Percentiles rank a stretch among this genome's conserved stretches.
These are phyloP conservation scores for Casuarina cunninghamiana DNA, from an alignment of 306 rosid species.

Conservation along the genomic window DNA sequence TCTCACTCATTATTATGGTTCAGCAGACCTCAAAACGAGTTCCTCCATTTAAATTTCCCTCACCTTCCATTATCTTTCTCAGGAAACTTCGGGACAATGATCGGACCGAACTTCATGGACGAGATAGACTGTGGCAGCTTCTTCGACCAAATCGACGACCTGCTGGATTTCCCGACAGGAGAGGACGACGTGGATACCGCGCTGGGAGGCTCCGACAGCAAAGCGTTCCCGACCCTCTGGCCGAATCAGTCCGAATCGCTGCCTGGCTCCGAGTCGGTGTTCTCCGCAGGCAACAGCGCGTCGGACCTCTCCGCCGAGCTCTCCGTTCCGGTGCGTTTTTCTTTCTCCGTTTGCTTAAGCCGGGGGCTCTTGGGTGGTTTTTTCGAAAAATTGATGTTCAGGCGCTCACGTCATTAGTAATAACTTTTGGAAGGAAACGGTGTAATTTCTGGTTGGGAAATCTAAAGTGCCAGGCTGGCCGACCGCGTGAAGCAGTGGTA, in stretches of 20 bases:
- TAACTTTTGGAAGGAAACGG: background rate
- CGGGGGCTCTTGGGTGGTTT: too few species aligned
- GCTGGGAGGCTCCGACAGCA: slow-evolving; percentile 38
- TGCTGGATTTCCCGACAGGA: slow-evolving; percentile 71
- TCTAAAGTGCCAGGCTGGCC: slow-evolving; percentile 22
- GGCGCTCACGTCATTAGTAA: slow-evolving; percentile 14
- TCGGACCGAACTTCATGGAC: slow-evolving; percentile 68
- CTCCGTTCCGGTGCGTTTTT: slow-evolving; percentile 74
- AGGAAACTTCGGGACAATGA: slow-evolving; percentile 51
- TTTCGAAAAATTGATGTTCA: background rate
- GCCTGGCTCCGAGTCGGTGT: slow-evolving; percentile 56
- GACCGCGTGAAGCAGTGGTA: slow-evolving; percentile 12
- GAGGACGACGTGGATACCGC: slow-evolving; percentile 54
- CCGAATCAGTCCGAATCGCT: slow-evolving; percentile 46
- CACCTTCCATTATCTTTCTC: slow-evolving; percentile 17
- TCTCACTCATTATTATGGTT: background rate
- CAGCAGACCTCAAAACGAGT: background rate
- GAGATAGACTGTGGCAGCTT: slow-evolving; percentile 87
- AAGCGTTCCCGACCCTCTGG: slow-evolving; percentile 60
- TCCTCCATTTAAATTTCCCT: background rate
- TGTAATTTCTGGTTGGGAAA: background rate
- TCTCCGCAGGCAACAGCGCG: slow-evolving; percentile 56
- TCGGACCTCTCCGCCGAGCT: slow-evolving; percentile 93
- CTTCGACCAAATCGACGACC: slow-evolving; percentile 95
- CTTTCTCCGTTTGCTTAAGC: background rate